Evolutionary conservation across 2,329 filamentous ascomycete genomes (phyloP), one percentile per base, ranked within the genome.

Genomic region (Biscogniauxia mediterranea): DNA sequence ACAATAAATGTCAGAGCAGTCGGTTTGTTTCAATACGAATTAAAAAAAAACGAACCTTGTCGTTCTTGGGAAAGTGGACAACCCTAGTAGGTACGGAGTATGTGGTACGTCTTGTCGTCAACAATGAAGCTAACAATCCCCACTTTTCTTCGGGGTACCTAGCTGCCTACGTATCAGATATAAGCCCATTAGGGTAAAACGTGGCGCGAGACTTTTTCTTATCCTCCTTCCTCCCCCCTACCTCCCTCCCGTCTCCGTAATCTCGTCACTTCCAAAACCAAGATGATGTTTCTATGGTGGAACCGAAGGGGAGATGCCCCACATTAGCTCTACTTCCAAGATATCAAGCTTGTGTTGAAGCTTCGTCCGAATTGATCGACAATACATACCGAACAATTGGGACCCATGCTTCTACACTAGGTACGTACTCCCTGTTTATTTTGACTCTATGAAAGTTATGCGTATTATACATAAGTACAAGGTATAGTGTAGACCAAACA

Each of bases 121-220:
- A 52, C 8, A 21, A 52, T 52, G 50, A 52, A 52, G 38, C 6
- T 46, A 46, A 46, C 38, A 5, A 9, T 15, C 38, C 13, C 38
- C 38, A 46, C 38, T 46, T 46, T n/a, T 1, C 23, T 23, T 23
- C 23, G 23, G 15, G 38, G 38, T 46, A n/a, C 38, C 38, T 46
- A n/a, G n/a, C n/a, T n/a, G n/a, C 15, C 17, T n/a, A 11, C 38
- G 38, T 46, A 46, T 46, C 38, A 52, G 25, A 32, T 54, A 23
- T 4, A 28, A 32, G 52, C 23, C 25, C 17, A 25, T 19, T 28
- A 54, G 4, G 20, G 23, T 54, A 54, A 54, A 54, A 54, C 52
- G 52, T 54, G 52, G 52, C 52, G 52, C 23, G 52, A 54, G 52
- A 20, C 38, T 46, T 46, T 46, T 46, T 46, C 11, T 46, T n/a